Conservation (phyloP, 2,329 filamentous ascomycete species). For the Diaporthe capsici region DNA sequence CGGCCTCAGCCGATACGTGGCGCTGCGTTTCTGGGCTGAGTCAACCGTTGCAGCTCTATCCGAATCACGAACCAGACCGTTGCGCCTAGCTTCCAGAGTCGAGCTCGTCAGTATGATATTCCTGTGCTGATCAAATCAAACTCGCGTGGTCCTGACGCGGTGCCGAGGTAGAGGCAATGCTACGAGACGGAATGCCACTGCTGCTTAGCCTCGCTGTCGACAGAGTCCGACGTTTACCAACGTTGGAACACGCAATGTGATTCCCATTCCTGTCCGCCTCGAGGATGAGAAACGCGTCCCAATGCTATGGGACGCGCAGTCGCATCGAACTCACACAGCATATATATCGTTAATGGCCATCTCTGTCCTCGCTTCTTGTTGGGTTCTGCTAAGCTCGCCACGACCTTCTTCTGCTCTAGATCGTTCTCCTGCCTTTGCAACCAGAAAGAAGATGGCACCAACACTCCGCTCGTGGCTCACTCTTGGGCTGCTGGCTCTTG, state of each 20-base stretch:
- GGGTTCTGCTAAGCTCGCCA: not conserved
- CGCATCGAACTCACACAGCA: not conserved
- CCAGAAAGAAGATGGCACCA: constrained; percentile 22
- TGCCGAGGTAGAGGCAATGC: not conserved
- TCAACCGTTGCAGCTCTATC: constrained; percentile 22
- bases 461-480: constrained; percentile 27
- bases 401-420: constrained; percentile 24
- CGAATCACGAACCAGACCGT: not conserved
- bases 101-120: not conserved
- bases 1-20: constrained; percentile 22
- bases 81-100: not conserved
- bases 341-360: constrained; percentile 30
- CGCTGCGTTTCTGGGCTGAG: constrained; percentile 19
- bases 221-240: not conserved
- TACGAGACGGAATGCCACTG: constrained; percentile 15
- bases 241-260: constrained; percentile 16
- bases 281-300: not conserved
- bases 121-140: not conserved
- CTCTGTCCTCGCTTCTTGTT: constrained; percentile 10
- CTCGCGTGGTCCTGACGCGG: not conserved
- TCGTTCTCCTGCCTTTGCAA: not conserved
- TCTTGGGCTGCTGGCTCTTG: constrained; percentile 32
- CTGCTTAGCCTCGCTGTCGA: constrained; percentile 1
- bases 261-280: constrained; percentile 15
- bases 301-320: not conserved